Evolutionary conservation across 208 protist species (phyloP).

Genomic region (Leishmania guyanensis): DNA sequence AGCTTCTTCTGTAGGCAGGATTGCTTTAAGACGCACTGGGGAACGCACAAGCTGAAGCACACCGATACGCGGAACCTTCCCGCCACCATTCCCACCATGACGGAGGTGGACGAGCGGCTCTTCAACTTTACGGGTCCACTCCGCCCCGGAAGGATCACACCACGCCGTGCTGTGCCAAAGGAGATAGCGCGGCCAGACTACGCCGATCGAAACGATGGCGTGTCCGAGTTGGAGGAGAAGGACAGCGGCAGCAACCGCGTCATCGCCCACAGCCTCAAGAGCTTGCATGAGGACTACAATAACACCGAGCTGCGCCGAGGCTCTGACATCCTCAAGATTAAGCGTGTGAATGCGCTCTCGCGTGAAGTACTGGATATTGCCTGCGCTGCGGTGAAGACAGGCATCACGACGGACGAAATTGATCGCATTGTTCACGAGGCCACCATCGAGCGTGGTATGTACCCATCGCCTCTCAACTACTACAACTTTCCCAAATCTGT

Average conservation of each 20-base stretch:
- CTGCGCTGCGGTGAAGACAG: slow-evolving; percentile 82
- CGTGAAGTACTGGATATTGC: slow-evolving; percentile 96
- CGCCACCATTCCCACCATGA: slow-evolving; percentile 91
- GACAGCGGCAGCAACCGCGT: slow-evolving; percentile 67
- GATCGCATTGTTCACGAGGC: slow-evolving; percentile 95
- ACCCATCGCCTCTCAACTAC: slow-evolving; percentile 99
- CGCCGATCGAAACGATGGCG: slow-evolving; percentile 82
- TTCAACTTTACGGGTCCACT: slow-evolving; percentile 88
- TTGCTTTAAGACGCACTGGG: slow-evolving; percentile 91
- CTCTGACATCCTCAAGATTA: slow-evolving; percentile 87
- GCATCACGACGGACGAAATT: slow-evolving; percentile 98
- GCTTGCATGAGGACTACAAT: slow-evolving; percentile 74
- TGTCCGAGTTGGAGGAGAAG: slow-evolving; percentile 74
- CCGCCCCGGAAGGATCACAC: slow-evolving; percentile 85
- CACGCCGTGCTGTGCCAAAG: slow-evolving; percentile 74
- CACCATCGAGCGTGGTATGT: slow-evolving; percentile 91
- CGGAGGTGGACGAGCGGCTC: slow-evolving; percentile 49
- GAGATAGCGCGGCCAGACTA: slow-evolving; percentile 85
- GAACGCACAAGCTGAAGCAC: slow-evolving; percentile 87
- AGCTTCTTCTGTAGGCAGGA: slow-evolving; percentile 90
- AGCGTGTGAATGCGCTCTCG: slow-evolving; percentile 84
- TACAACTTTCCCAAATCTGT: slow-evolving; percentile 98
- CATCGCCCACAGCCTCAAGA: slow-evolving; percentile 75
- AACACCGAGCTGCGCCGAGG: slow-evolving; percentile 76
- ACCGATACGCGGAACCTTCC: slow-evolving; percentile 51